These are phyloP conservation scores for Pterulicium gracile DNA, from an alignment of 1,284 basidiomycete species.

Conservation along the genomic window DNA sequence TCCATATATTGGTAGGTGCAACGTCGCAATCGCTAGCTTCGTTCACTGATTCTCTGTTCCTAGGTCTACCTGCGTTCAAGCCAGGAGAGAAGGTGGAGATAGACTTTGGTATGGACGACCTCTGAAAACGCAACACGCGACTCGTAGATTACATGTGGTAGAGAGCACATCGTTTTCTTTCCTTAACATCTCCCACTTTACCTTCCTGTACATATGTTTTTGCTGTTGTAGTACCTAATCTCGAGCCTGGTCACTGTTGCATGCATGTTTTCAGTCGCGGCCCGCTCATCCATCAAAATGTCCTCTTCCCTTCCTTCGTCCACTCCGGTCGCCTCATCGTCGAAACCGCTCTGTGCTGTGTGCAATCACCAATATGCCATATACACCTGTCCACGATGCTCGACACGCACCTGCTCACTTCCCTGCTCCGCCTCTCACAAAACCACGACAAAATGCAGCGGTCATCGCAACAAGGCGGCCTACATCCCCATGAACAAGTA, in stretches of 20 bases:
- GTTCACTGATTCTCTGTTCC: constrained; percentile 4
- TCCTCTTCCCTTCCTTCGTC: neutral
- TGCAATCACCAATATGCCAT: constrained; percentile 38
- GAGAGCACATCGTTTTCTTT: neutral
- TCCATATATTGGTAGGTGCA: constrained; percentile 89
- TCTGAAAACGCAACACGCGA: constrained; percentile 34
- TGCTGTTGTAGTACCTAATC: neutral
- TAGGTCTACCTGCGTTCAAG: constrained; percentile 93
- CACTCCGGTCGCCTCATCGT: constrained; percentile 3
- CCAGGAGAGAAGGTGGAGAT: constrained; percentile 96
- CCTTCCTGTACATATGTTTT: neutral
- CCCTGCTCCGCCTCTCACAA: constrained; percentile 70
- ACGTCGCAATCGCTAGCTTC: constrained; percentile 5
- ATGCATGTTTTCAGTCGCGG: neutral
- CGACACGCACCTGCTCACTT: constrained; percentile 60
- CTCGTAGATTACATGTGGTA: neutral
- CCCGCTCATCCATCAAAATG: neutral
- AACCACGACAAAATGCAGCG: constrained; percentile 49
- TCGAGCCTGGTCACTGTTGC: neutral
- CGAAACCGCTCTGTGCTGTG: constrained; percentile 29
- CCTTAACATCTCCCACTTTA: neutral
- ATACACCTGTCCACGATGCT: constrained; percentile 80
- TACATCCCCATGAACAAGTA: constrained; percentile 77
- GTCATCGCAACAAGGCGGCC: constrained; percentile 60
- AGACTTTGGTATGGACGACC: constrained; percentile 78